Evolutionary conservation across 257 asterid genomes (phyloP).

Genomic region (Parsonsia alboflavescens): DNA sequence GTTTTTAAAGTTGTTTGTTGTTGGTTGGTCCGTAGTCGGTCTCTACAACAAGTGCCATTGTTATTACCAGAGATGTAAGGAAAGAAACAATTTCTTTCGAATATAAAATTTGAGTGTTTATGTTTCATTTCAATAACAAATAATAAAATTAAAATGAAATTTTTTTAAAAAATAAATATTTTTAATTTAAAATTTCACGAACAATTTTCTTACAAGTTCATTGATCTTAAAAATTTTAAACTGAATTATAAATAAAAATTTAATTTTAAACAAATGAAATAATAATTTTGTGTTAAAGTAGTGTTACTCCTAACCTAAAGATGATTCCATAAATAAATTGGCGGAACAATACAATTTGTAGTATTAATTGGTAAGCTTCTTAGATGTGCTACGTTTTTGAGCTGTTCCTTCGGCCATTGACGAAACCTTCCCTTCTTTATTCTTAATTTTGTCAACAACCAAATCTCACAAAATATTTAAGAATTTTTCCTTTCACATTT

Average conservation of each 20-base stretch:
- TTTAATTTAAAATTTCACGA: too few relatives aligned
- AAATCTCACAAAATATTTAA: too few relatives aligned
- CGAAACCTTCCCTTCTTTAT: not conserved
- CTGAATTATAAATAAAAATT: too few relatives aligned
- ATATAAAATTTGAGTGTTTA: not conserved
- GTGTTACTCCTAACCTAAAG: not conserved
- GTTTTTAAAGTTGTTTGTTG: not conserved
- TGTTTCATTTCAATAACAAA: too few relatives aligned
- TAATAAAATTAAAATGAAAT: too few relatives aligned
- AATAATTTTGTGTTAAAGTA: not conserved
- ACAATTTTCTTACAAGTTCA: too few relatives aligned
- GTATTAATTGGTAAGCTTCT: not conserved
- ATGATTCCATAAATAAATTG: not conserved
- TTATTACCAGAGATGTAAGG: not conserved
- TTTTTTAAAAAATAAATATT: too few relatives aligned
- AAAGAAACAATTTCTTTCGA: too few relatives aligned
- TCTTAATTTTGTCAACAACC: constrained; percentile 3
- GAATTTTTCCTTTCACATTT: too few relatives aligned
- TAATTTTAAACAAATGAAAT: too few relatives aligned
- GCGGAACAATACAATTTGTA: not conserved
- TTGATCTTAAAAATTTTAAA: too few relatives aligned
- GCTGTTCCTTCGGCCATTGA: not conserved
- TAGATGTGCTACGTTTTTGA: not conserved
- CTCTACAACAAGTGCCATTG: not conserved
- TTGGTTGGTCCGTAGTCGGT: not conserved